Conservation (phyloP, 78 protist genomes). For the slime mould (Dictyostelium discoideum) region DNA sequence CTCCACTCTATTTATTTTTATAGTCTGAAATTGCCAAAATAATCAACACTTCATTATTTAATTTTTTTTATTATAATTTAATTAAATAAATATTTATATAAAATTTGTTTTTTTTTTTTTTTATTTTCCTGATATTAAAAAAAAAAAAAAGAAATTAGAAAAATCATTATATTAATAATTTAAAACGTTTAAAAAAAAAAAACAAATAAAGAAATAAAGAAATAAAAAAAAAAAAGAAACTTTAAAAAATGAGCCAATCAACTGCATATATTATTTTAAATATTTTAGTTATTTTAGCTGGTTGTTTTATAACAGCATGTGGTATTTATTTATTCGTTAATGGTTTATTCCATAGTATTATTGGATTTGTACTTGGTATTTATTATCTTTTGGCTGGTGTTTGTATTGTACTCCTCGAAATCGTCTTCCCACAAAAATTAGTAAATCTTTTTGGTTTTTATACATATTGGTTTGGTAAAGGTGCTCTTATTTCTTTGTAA, state of each 20-base stretch:
- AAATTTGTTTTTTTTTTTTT: too few relatives aligned
- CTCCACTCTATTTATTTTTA: too few relatives aligned
- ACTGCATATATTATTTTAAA: not conserved
- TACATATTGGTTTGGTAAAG: slow-evolving; percentile 55
- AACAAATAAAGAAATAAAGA: too few relatives aligned
- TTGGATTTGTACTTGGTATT: slow-evolving; percentile 10
- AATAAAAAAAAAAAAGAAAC: not conserved
- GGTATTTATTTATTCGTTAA: slow-evolving; percentile 39
- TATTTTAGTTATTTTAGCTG: not conserved
- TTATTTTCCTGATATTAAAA: too few relatives aligned
- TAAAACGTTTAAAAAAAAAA: not conserved
- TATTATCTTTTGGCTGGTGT: slow-evolving; percentile 41
- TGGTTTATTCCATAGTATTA: slow-evolving; percentile 22
- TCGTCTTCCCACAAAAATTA: slow-evolving; percentile 8
- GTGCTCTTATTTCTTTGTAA: slow-evolving; percentile 26
- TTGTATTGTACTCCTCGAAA: slow-evolving; percentile 47
- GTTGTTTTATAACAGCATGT: slow-evolving; percentile 14
- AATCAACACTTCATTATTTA: not conserved
- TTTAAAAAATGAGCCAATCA: not conserved
- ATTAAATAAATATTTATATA: too few relatives aligned
- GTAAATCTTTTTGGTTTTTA: slow-evolving; percentile 46
- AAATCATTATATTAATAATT: too few relatives aligned
- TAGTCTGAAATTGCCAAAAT: not conserved
- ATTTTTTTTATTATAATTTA: too few relatives aligned
- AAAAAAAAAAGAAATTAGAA: too few relatives aligned